Base-by-base conservation (phyloP, 805 yeast genomes). In the Jamesozyma spencerorum region DNA sequence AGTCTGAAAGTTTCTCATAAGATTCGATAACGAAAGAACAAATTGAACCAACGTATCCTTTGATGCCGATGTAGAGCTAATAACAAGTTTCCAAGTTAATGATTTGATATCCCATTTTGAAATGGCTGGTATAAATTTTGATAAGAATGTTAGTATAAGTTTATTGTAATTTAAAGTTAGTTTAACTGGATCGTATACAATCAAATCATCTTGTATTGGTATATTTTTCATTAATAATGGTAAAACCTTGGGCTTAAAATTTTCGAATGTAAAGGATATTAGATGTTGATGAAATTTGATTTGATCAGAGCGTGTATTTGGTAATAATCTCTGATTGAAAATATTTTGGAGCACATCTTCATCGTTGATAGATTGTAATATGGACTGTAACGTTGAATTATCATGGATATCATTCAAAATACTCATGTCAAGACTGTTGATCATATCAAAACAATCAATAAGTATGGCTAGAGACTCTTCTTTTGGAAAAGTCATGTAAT, bases 21-120 rank as follows among this genome's bases (percentile, higher is more conserved):
- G 64, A 51, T 52, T 71, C 42, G 62, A 71, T 41, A 44, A 60
- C 32, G 59, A 63, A 54, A 64, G 58, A 63, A 58, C 66, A 60
- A 50, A 74, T 60, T 63, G 68, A 43, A 48, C 71, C 60, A 46
- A 68, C 47, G 26, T 68, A 52, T 53, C 72, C 53, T 49, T 72
- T 60, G 62, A 64, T 52, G 39, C 64, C 53, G 43, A 62, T 27
- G 61, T 69, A 47, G 49, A 75, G 40, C 53, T 69, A 48, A 60
- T 55, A 46, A 58, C 65, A 7, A 57, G 31, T 17, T 45, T 54
- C 46, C 57, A 54, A 53, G 43, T 72, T 64, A 35, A 71, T 54
- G 47, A 64, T 41, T 34, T 68, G 44, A 50, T 61, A 17, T 7
- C 5, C 4, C 3, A 5, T 12, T 18, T 31, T 18, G 20, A 17